Percentiles rank a stretch among this genome's conserved stretches.
These are phyloP conservation scores for Jatropha multifida DNA, from an alignment of 441 rosid genomes.

Conservation along the genomic window DNA sequence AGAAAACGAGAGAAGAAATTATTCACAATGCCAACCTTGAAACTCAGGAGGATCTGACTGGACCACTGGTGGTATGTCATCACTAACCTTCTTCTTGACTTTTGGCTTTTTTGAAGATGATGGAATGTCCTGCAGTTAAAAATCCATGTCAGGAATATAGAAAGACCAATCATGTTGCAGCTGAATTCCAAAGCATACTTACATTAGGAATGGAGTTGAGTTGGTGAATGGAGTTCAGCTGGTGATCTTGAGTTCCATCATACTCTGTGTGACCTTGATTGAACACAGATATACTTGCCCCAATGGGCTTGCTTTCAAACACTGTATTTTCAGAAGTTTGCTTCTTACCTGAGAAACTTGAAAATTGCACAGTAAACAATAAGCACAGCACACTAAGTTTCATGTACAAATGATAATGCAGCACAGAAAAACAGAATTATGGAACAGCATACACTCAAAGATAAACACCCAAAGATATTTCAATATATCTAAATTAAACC, in stretches of 20 bases:
- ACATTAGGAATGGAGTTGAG: conserved; percentile 46
- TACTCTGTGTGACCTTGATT: conserved; percentile 47
- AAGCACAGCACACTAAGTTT: conserved; percentile 39
- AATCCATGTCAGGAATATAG: conserved; percentile 26
- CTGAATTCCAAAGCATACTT: conserved; percentile 31
- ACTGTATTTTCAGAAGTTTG: conserved; percentile 43
- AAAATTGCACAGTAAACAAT: conserved; percentile 58
- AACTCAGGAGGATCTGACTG: conserved; percentile 64
- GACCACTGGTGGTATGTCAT: conserved; percentile 38
- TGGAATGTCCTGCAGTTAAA: conserved; percentile 60
- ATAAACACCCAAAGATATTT: not conserved
- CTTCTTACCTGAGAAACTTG: conserved; percentile 81
- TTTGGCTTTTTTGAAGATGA: conserved; percentile 32
- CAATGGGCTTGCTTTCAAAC: conserved; percentile 49
- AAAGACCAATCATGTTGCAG: conserved; percentile 20
- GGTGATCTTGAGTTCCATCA: conserved; percentile 41
- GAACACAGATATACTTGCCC: conserved; percentile 33
- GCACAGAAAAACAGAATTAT: not conserved
- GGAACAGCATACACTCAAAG: not conserved
- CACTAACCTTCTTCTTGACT: conserved; percentile 61
- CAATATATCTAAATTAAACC: not conserved
- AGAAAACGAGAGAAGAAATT: conserved; percentile 4
- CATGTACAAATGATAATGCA: conserved; percentile 8
- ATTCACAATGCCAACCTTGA: conserved; percentile 56
- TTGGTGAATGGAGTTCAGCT: conserved; percentile 37